These are phyloP conservation scores for Bifiguratus adelaidae DNA, from an alignment of 192 early-diverging fungal species.

Conservation along the genomic window DNA sequence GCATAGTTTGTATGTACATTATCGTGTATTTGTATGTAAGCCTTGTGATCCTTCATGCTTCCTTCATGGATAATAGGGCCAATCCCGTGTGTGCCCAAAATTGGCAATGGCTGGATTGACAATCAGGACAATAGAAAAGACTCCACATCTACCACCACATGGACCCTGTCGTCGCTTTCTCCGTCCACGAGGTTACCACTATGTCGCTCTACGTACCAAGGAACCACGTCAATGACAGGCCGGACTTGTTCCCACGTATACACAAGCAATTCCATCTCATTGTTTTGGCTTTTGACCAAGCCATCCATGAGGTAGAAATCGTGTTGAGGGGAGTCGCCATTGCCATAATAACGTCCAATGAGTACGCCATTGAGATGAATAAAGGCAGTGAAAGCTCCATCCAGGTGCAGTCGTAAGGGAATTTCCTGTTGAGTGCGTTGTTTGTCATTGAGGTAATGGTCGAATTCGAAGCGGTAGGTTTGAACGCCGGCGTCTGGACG, in stretches of 20 bases:
- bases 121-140: too few species aligned
- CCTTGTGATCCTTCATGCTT: too few species aligned
- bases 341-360: conserved; percentile 60
- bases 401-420: conserved; percentile 53
- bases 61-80: too few species aligned
- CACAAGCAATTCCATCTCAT: conserved; percentile 31
- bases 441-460: background rate
- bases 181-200: background rate
- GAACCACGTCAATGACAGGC: too few species aligned
- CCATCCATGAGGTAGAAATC: conserved; percentile 60
- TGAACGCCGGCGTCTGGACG: conserved; percentile 15
- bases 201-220: background rate
- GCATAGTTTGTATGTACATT: too few species aligned
- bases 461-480: conserved; percentile 21
- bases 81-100: too few species aligned
- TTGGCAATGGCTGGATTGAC: too few species aligned
- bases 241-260: conserved; percentile 23
- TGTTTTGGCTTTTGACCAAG: conserved; percentile 19
- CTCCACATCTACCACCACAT: too few species aligned
- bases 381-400: conserved; percentile 58
- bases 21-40: too few species aligned
- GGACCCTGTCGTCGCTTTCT: too few species aligned
- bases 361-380: conserved; percentile 58
- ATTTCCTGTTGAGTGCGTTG: conserved; percentile 9
- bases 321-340: conserved; percentile 51